Percentiles rank a stretch among this genome's conserved stretches.
phyloP scores from a whole-genome alignment of 805 yeast genomes.

The Hanseniaspora jakobsenii region DNA sequence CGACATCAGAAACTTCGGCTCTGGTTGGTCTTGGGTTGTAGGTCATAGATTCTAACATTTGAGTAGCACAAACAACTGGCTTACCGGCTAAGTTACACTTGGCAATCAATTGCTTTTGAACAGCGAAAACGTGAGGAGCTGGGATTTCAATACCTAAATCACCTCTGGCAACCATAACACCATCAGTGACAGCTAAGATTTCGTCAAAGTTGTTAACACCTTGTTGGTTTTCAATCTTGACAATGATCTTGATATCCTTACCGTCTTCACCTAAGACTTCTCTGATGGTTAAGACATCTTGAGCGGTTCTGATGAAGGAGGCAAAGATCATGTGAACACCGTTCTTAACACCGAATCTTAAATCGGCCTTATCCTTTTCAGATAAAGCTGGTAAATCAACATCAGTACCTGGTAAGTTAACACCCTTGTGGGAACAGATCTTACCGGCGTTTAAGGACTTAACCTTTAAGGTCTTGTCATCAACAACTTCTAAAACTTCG shows the following conservation, averaged over 20 bases:
- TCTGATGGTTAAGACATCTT: conserved; percentile 83
- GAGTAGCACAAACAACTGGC: conserved; percentile 99
- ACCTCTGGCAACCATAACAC: conserved; percentile 99
- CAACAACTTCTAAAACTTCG: conserved; percentile 74
- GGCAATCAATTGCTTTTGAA: conserved; percentile 97
- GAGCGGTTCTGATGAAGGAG: conserved; percentile 90
- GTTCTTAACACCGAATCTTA: conserved; percentile 92
- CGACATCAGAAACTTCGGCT: conserved; percentile 98
- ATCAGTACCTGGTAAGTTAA: conserved; percentile 96
- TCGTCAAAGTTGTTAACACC: conserved; percentile 99
- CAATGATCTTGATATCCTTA: conserved; percentile 87
- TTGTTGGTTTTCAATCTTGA: conserved; percentile 98
- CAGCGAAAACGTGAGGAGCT: conserved; percentile 96
- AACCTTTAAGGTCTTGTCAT: conserved; percentile 72
- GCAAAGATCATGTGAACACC: conserved; percentile 97
- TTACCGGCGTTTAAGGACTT: conserved; percentile 87
- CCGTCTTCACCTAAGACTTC: conserved; percentile 94
- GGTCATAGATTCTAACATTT: conserved; percentile 99
- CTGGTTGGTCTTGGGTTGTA: conserved; percentile 99
- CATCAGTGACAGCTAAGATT: conserved; percentile 86
- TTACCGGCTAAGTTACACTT: conserved; percentile 98
- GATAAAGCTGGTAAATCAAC: conserved; percentile 96
- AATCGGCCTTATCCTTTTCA: conserved; percentile 89
- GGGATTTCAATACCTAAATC: conserved; percentile 99
- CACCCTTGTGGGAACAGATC: conserved; percentile 97